Conservation (phyloP, 345 rosid genomes). For the Stellera chamaejasme region DNA sequence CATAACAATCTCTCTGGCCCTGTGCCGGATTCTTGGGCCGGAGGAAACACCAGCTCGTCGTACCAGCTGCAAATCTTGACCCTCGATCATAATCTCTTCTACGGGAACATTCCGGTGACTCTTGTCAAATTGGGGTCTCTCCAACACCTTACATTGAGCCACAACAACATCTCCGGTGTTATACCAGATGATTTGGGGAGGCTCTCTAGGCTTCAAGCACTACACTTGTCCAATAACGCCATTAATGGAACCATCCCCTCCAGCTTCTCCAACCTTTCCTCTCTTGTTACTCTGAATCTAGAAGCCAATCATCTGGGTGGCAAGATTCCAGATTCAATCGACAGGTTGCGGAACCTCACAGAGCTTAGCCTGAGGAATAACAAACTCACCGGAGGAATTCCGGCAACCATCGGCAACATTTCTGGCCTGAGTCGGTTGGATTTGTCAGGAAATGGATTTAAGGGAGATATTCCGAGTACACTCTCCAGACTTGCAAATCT, state of each 20-base stretch:
- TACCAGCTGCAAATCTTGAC: conserved; percentile 32
- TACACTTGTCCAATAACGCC: conserved; percentile 69
- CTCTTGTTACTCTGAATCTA: conserved; percentile 45
- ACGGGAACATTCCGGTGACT: conserved; percentile 49
- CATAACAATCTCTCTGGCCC: conserved; percentile 74
- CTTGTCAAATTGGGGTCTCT: conserved; percentile 42
- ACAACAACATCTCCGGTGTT: conserved; percentile 51
- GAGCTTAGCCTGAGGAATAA: conserved; percentile 53
- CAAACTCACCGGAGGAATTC: conserved; percentile 50
- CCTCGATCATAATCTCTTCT: conserved; percentile 43
- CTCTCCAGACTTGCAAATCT: conserved; percentile 49
- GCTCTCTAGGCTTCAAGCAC: conserved; percentile 39
- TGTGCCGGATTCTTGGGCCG: conserved; percentile 45
- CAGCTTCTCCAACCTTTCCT: conserved; percentile 45
- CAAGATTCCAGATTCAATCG: conserved; percentile 43
- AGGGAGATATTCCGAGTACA: conserved; percentile 62
- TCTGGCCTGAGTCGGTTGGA: conserved; percentile 49
- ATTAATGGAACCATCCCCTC: conserved; percentile 66
- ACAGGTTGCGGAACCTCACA: conserved; percentile 47
- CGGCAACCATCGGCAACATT: conserved; percentile 45
- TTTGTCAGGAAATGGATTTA: conserved; percentile 58
- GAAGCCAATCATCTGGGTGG: conserved; percentile 44
- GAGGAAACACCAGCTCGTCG: conserved; percentile 22
- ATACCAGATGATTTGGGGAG: conserved; percentile 46
- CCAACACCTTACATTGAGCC: conserved; percentile 46